Evolutionary conservation across 495 filamentous ascomycete genomes (phyloP), one percentile per base, ranked within the genome.

Genomic region (Parathielavia hyrcaniae): DNA sequence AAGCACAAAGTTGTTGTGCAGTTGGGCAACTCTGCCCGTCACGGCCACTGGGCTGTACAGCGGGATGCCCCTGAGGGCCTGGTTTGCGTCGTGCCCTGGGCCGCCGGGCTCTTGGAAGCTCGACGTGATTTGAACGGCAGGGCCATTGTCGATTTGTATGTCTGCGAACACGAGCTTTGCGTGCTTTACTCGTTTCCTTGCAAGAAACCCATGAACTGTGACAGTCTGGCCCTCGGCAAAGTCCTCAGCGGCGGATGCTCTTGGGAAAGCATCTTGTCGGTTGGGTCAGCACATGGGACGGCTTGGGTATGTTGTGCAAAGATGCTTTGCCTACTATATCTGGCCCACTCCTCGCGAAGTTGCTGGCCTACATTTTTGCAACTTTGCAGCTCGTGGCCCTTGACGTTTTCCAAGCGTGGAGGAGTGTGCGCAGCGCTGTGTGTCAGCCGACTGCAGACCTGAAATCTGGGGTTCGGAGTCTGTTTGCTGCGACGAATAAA

Each of bases 171-270:
- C 81, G 8, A 91, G 71, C 50, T 81, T 82, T 61, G 84, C 82
- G 41, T 81, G 81, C 17, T 88, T 67, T 53, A 89, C 81, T 46
- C 79, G 77, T 20, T 83, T 78, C 39, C 73, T 71, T 16, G 81
- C 79, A 5, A 96, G 74, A 62, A 89, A 95, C 49, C 90, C 90
- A 69, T 89, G 80, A 14, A 95, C 67, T 6, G 77, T 73, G 17
- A 91, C 82, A 36, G 77, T 65, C 20, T 75, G 60, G 43, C 79
- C 85, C 13, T 53, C 45, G 34, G 34, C 66, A 39, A 64, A 69
- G 13, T 73, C 69, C 47, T 67, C 54, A 5, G 68, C 51, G 19
- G 72, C 61, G 38, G 83, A 77, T 4, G 76, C 70, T 38, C 64
- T 61, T 5, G 79, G 78, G 54, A 86, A 81, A 32, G 75, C 64